Evolutionary conservation across 805 yeast species (phyloP).

Genomic region (Barnettozyma sucrosica): DNA sequence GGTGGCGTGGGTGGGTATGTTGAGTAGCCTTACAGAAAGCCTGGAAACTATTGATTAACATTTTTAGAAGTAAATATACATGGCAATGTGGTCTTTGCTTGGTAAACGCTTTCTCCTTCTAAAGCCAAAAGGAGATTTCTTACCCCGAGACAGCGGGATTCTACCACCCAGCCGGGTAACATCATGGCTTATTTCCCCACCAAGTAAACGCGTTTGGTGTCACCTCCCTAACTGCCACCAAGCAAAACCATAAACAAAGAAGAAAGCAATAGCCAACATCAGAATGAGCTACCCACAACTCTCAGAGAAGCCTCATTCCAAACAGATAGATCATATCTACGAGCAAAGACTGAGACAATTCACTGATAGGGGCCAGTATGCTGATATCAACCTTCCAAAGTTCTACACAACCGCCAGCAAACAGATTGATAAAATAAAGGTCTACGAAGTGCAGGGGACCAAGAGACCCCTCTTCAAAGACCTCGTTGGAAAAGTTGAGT

Average conservation of each 20-base stretch:
- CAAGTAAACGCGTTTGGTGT: neutral
- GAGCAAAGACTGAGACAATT: slow-evolving; percentile 72
- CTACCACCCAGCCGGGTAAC: neutral
- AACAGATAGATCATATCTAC: slow-evolving; percentile 71
- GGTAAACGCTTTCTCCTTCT: no score
- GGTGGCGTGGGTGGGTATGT: slow-evolving; percentile 28
- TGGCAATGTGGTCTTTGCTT: no score
- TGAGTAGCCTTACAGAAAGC: neutral
- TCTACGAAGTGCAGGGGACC: slow-evolving; percentile 66
- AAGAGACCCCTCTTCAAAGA: slow-evolving; percentile 41
- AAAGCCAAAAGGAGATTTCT: no score
- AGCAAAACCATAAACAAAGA: neutral
- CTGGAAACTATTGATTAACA: no score
- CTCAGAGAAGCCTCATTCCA: slow-evolving; percentile 57
- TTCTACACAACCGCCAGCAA: slow-evolving; percentile 62
- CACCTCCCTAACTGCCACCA: neutral
- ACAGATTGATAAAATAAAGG: slow-evolving; percentile 30
- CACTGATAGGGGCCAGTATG: slow-evolving; percentile 79
- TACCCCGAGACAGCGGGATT: no score
- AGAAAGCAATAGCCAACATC: neutral
- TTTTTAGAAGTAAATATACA: no score
- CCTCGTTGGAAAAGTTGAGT: slow-evolving; percentile 22
- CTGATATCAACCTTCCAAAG: slow-evolving; percentile 67
- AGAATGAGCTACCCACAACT: slow-evolving; percentile 31
- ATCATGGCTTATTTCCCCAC: neutral